A percentile compares a stretch with the other conserved stretches of the same genome.
These are phyloP conservation scores for Volvariella surrecta DNA, from an alignment of 1,284 basidiomycete genomes.

Conservation along the genomic window DNA sequence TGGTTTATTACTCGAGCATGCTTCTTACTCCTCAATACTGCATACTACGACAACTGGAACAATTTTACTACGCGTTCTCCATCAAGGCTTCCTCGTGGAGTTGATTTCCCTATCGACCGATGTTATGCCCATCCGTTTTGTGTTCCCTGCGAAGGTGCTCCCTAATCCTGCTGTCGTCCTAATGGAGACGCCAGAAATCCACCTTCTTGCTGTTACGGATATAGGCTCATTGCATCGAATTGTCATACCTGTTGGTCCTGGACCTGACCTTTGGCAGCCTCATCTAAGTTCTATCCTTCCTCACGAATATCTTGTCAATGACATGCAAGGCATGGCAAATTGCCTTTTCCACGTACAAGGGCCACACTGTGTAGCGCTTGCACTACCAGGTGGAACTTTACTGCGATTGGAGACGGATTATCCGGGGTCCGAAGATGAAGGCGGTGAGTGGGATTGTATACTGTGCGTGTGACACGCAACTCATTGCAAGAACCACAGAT, in stretches of 20 bases:
- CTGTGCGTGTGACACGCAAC: slow-evolving; percentile 6
- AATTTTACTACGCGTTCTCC: slow-evolving; percentile 68
- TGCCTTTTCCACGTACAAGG: slow-evolving; percentile 66
- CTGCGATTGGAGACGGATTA: slow-evolving; percentile 62
- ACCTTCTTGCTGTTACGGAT: slow-evolving; percentile 63
- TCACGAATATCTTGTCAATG: slow-evolving; percentile 60
- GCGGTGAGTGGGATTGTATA: slow-evolving; percentile 36
- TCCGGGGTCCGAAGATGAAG: slow-evolving; percentile 38
- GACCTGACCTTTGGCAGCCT: slow-evolving; percentile 49
- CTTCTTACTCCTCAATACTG: slow-evolving; percentile 52
- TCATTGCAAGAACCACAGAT: slow-evolving; percentile 25
- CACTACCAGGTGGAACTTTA: slow-evolving; percentile 60
- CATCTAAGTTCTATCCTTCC: slow-evolving; percentile 48
- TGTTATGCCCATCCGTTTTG: slow-evolving; percentile 60
- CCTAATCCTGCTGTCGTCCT: slow-evolving; percentile 59
- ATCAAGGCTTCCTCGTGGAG: slow-evolving; percentile 70
- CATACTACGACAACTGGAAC: slow-evolving; percentile 54
- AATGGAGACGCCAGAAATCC: slow-evolving; percentile 52
- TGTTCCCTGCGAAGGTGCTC: slow-evolving; percentile 69
- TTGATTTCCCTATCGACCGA: slow-evolving; percentile 63
- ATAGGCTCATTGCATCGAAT: slow-evolving; percentile 73
- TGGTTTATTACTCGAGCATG: slow-evolving; percentile 67
- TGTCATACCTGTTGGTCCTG: slow-evolving; percentile 51
- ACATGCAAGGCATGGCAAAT: slow-evolving; percentile 31
- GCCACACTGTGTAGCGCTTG: slow-evolving; percentile 59